A percentile compares a stretch with the other conserved stretches of the same genome.
Conservation (phyloP, 1,284 basidiomycete species). For the Ganoderma lingzhi region DNA sequence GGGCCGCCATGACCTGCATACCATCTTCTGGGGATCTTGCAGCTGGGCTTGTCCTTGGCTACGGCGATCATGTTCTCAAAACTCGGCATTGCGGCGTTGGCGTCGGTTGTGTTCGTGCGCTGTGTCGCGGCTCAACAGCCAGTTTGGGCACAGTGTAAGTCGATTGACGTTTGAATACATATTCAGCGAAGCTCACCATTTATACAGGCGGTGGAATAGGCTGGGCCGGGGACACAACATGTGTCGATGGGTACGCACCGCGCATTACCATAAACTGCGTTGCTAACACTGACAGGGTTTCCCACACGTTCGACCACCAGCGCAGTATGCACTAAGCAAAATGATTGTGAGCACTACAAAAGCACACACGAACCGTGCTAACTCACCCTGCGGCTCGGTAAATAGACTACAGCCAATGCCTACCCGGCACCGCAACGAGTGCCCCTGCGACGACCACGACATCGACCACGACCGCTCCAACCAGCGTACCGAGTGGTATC, state of each 20-base stretch:
- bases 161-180: neutral
- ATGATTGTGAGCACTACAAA: constrained; percentile 45
- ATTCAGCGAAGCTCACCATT: neutral
- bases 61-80: constrained; percentile 25
- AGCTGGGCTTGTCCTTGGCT: too few species aligned
- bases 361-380: neutral
- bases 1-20: neutral
- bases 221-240: constrained; percentile 51
- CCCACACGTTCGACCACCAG: constrained; percentile 29
- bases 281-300: neutral
- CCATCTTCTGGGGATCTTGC: neutral
- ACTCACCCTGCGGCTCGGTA: constrained; percentile 28
- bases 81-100: constrained; percentile 26
- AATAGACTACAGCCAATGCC: constrained; percentile 55
- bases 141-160: constrained; percentile 39
- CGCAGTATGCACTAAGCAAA: constrained; percentile 45
- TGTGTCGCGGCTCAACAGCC: constrained; percentile 33
- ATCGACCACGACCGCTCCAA: constrained; percentile 35
- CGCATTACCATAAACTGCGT: constrained; percentile 10
- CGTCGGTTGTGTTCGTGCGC: constrained; percentile 28
- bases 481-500: constrained; percentile 32
- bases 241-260: constrained; percentile 48
- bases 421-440: constrained; percentile 41
- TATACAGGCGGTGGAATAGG: constrained; percentile 48
- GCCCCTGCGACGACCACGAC: constrained; percentile 37